These are phyloP conservation scores for Hortiboletus rubellus DNA, from an alignment of 1,284 basidiomycete genomes.

Conservation along the genomic window DNA sequence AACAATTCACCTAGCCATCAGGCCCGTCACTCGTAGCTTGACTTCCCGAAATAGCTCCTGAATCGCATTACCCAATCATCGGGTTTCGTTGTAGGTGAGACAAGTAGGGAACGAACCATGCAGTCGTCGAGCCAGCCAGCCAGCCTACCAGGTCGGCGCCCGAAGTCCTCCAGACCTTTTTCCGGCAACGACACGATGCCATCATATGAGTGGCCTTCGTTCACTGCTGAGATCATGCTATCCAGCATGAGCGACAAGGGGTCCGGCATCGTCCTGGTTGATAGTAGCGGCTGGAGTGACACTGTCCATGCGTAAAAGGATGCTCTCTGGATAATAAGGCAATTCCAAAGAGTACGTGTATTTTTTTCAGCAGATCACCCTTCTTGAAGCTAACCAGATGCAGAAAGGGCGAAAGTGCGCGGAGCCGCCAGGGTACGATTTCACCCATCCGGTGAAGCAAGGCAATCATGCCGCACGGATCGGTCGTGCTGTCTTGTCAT, in stretches of 20 bases:
- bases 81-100: too few relatives aligned
- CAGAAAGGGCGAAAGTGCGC: too few relatives aligned
- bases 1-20: background rate
- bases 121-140: background rate
- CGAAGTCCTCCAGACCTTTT: conserved; percentile 12
- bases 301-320: too few relatives aligned
- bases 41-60: background rate
- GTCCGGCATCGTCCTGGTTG: background rate
- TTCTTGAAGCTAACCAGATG: too few relatives aligned
- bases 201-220: conserved; percentile 14
- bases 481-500: too few relatives aligned
- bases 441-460: too few relatives aligned
- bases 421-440: too few relatives aligned
- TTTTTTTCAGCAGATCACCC: too few relatives aligned
- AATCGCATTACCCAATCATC: background rate
- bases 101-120: conserved; percentile 1
- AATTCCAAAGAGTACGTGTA: too few relatives aligned
- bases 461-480: too few relatives aligned
- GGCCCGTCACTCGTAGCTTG: background rate
- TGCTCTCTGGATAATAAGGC: too few relatives aligned
- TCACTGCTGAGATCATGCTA: conserved; percentile 2
- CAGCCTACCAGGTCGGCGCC: background rate
- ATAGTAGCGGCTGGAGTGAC: background rate
- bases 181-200: conserved; percentile 13
- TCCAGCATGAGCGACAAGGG: conserved; percentile 2